A percentile compares a stretch with the other conserved stretches of the same genome.
These are phyloP conservation scores for Ceratocystis alfenasii DNA, from an alignment of 2,329 filamentous ascomycete species.

Conservation along the genomic window DNA sequence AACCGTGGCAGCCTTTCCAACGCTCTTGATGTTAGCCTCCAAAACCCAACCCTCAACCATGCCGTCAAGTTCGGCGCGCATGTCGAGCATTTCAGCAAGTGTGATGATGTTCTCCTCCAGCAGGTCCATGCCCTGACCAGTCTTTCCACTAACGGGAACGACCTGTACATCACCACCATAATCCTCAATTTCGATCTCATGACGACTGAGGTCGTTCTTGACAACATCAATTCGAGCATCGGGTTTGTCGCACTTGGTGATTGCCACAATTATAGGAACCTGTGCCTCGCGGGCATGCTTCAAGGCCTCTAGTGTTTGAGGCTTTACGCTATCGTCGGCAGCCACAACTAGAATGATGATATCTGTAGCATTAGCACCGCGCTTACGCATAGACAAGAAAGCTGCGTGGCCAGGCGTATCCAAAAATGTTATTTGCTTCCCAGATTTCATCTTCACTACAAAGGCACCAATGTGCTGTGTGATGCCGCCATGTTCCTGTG, in stretches of 20 bases:
- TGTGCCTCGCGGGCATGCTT: conserved; percentile 80
- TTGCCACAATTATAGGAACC: conserved; percentile 92
- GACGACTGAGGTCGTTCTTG: conserved; percentile 70
- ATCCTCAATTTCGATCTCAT: conserved; percentile 87
- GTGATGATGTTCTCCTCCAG: conserved; percentile 84
- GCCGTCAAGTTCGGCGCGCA: conserved; percentile 65
- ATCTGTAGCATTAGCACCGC: conserved; percentile 90
- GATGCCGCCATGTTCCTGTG: conserved; percentile 88
- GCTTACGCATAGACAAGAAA: conserved; percentile 88
- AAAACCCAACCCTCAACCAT: conserved; percentile 86
- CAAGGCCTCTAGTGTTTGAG: conserved; percentile 89
- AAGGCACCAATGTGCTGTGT: conserved; percentile 98
- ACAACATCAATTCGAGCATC: conserved; percentile 70
- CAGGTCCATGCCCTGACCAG: conserved; percentile 78
- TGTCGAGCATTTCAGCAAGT: conserved; percentile 79
- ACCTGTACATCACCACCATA: conserved; percentile 90
- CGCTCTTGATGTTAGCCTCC: conserved; percentile 76
- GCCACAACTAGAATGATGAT: conserved; percentile 94
- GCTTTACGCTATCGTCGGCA: conserved; percentile 93
- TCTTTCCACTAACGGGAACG: conserved; percentile 84
- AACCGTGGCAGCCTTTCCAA: conserved; percentile 76
- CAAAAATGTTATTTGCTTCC: conserved; percentile 87
- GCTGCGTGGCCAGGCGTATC: conserved; percentile 95
- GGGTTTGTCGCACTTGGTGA: conserved; percentile 92
- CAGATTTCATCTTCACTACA: conserved; percentile 73